Evolutionary conservation across 768 basidiomycete genomes (phyloP).

Genomic region (Pleurotus citrinopileatus): DNA sequence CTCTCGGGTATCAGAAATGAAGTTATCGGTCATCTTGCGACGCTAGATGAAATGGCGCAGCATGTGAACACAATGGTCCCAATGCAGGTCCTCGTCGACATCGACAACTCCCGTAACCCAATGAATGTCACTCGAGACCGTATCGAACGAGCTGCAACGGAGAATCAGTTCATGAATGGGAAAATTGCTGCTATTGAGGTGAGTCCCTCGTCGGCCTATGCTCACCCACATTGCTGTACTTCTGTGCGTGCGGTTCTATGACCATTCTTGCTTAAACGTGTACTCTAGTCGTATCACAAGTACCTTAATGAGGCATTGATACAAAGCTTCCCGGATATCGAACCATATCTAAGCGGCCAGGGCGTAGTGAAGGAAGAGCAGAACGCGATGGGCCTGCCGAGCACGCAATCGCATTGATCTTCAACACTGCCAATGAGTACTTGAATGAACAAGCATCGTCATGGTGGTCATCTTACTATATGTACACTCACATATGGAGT

Average conservation of each 20-base stretch:
- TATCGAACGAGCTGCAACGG: conserved; percentile 78
- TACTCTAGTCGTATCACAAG: conserved; percentile 61
- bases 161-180: conserved; percentile 91
- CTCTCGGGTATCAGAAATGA: no score
- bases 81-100: conserved; percentile 71
- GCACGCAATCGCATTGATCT: no score
- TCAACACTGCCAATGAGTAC: no score
- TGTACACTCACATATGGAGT: no score
- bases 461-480: no score
- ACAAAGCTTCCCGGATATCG: conserved; percentile 72
- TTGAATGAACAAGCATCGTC: no score
- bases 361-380: background rate
- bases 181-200: conserved; percentile 80
- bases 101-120: conserved; percentile 79
- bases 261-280: background rate
- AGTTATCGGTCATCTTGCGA: conserved; percentile 63
- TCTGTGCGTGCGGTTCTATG: no score
- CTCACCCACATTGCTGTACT: no score
- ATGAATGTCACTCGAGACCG: conserved; percentile 80
- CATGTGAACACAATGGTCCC: conserved; percentile 65
- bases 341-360: conserved; percentile 22
- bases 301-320: conserved; percentile 67
- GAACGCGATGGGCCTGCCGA: no score
- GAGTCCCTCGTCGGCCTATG: no score
- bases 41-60: conserved; percentile 68